Base-by-base conservation (phyloP, 2,329 filamentous ascomycete species). In the Metarhizium humberi region DNA sequence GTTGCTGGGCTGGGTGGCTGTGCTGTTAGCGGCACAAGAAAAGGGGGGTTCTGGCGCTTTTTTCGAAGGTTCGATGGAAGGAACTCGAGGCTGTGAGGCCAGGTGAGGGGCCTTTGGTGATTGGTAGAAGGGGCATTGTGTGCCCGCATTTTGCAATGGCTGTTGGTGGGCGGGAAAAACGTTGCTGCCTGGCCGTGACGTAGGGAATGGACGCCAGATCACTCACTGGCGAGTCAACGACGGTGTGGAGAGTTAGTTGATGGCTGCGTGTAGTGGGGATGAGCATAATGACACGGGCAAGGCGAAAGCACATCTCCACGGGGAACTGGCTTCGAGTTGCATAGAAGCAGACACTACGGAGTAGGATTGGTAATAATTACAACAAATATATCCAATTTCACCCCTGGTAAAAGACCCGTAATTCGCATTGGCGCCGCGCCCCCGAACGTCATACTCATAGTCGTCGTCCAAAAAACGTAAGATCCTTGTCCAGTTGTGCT, bases 401-500 rank as follows among this genome's bases (percentile, higher is more conserved):
- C 38, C 32, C 7, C 32, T 11, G 2, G 6, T 11, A 34, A 11
- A 3, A 34, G 10, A 34, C 7, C 32, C 10, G 32, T 11, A 34
- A 11, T 11, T 34, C 13, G 14, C 50, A 38, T 34, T 29, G 50
- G 7, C 10, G 16, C 13, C 30, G 25, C 25, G 25, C 25, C 25
- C 25, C 25, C 18, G 2, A 7, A n/a, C 46, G 6, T 18, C 46
- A 49, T 6, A 49, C 20, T 30, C 25, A 50, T 25, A 50, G 60
- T 36, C 55, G 45, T 60, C 62, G 68, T 11, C 75, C 75, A 64
- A 81, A 82, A 56, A 72, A 77, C 0, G 63, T 61, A n/a, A 69
- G 57, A 52, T 82, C 75, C 46, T 59, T 59, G 7, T 74, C 72
- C 52, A 81, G 64, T 67, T 78, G 75, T 54, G 70, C 68, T 61